phyloP scores from a whole-genome alignment of 1,139 yeast species.

The Sugiyamaella pinicola region DNA sequence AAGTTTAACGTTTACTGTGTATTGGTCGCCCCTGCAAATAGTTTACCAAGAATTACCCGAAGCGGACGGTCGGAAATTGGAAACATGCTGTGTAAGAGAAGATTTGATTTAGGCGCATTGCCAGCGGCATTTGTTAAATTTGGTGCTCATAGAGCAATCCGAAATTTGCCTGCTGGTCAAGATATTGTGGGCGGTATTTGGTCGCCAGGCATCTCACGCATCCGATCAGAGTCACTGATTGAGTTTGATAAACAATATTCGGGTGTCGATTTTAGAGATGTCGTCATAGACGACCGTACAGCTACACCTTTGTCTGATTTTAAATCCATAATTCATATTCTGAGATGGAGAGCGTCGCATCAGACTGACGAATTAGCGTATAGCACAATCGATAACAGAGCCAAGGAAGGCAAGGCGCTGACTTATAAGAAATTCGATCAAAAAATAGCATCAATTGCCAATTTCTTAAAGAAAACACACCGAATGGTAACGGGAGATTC shows the following conservation, averaged over 20 bases:
- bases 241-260: constrained; percentile 65
- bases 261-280: constrained; percentile 74
- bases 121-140: constrained; percentile 82
- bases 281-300: constrained; percentile 75
- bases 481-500: constrained; percentile 65
- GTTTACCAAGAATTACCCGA: constrained; percentile 79
- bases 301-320: constrained; percentile 74
- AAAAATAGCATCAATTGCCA: constrained; percentile 71
- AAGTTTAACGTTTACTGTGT: constrained; percentile 80
- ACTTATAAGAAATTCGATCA: constrained; percentile 88
- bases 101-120: constrained; percentile 74
- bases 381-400: constrained; percentile 54
- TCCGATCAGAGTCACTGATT: constrained; percentile 55
- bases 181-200: constrained; percentile 83
- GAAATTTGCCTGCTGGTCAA: constrained; percentile 74
- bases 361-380: constrained; percentile 83
- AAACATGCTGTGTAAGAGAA: constrained; percentile 84
- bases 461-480: constrained; percentile 54
- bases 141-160: constrained; percentile 65
- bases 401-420: constrained; percentile 54
- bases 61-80: constrained; percentile 92
- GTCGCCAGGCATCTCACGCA: constrained; percentile 69
- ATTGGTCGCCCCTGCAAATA: constrained; percentile 75
- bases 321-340: constrained; percentile 66
- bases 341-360: constrained; percentile 75